Evolutionary conservation across 2,329 filamentous ascomycete genomes (phyloP).

Genomic region (Hymenotorrendiella dingleyae): DNA sequence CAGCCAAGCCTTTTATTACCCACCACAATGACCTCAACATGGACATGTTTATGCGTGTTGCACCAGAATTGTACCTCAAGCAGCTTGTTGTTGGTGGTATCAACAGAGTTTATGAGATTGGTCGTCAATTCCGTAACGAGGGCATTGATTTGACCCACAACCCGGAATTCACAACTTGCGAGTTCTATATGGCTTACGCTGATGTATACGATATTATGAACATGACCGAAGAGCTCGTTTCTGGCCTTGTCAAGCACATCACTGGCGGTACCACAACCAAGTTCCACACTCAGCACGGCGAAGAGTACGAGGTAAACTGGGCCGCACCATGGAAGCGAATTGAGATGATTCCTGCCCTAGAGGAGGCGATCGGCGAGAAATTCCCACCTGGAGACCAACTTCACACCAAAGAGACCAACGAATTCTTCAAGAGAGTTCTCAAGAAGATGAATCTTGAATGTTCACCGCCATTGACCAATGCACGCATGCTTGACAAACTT

Average conservation of each 20-base stretch:
- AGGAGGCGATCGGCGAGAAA: conserved; percentile 84
- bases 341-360: conserved; percentile 92
- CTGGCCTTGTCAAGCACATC: conserved; percentile 79
- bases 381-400: conserved; percentile 87
- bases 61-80: conserved; percentile 95
- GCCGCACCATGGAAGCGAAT: conserved; percentile 86
- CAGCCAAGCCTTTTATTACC: conserved; percentile 89
- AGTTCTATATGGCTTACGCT: conserved; percentile 94
- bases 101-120: conserved; percentile 92
- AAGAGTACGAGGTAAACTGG: conserved; percentile 92
- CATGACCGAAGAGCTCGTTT: conserved; percentile 89
- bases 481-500: conserved; percentile 93
- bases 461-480: conserved; percentile 83
- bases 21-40: conserved; percentile 95
- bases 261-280: conserved; percentile 80
- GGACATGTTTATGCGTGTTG: conserved; percentile 91
- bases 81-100: conserved; percentile 89
- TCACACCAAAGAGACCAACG: conserved; percentile 79
- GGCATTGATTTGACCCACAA: conserved; percentile 91
- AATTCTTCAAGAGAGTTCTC: conserved; percentile 77
- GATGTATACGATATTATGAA: conserved; percentile 89
- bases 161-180: conserved; percentile 94
- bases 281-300: conserved; percentile 81
- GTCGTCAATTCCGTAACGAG: conserved; percentile 93
- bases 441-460: conserved; percentile 91